Base-by-base conservation (phyloP, 208 protist genomes). In the Crithidia sp. region DNA sequence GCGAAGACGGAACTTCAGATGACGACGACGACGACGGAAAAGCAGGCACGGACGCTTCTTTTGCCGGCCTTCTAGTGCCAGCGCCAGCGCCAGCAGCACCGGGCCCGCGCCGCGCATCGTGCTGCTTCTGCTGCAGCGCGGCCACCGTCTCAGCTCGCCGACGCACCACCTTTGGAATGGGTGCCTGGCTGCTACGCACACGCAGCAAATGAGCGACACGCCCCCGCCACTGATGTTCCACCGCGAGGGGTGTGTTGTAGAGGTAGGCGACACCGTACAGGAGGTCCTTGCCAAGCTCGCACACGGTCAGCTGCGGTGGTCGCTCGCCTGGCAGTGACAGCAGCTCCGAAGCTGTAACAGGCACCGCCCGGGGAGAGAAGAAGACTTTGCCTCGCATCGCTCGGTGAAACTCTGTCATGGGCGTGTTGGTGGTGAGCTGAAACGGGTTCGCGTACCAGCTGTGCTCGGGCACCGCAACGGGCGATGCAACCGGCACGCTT, bases 221-320 rank as follows among this genome's bases (percentile, higher is more conserved):
- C 47, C 71, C 66, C 28, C 87, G 84, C 87, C 90, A 92, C 75
- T 86, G 74, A 61, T 95, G 83, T 72, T 95, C 90, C 47, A 84
- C 84, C 54, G 76, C 87, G 50, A 95, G 87, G 8, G 90, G 78
- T 6, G 87, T 86, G 67, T 84, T 89, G 67, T 89, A 71, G 5
- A 95, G 76, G 63, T 88, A 95, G 43, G 77, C 90, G 68, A 95
- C 82, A 45, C 85, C 90, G 78, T 95, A 95, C 0, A 95, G 39
- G 12, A 88, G 74, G 41, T 92, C 85, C 52, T 77, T 79, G 54
- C 90, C 87, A 16, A 95, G 53, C 43, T 85, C 79, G 50, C 89
- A 80, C n/a, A 79, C 58, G 2, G 50, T 73, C 39, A 64, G 43
- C 10, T 79, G 73, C 36, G 36, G 12, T 28, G 86, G 89, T 17